Percentiles rank a stretch among this genome's conserved stretches.
phyloP scores from a whole-genome alignment of 208 protist genomes.

The Strigomonas galati region DNA sequence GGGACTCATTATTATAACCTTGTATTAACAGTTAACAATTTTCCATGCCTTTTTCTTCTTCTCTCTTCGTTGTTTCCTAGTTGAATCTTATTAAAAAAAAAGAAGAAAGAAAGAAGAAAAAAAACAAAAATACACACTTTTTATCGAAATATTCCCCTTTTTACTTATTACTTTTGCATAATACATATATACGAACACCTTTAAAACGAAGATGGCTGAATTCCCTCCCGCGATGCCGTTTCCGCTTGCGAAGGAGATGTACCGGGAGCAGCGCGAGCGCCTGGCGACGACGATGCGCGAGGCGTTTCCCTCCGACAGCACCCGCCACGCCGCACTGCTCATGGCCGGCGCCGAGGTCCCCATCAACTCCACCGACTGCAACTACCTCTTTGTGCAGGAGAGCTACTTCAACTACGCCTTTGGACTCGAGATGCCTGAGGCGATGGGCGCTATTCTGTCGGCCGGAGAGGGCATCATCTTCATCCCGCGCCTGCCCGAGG shows the following conservation, averaged over 20 bases:
- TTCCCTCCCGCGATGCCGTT: slow-evolving; percentile 58
- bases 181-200: no score
- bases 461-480: slow-evolving; percentile 78
- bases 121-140: background rate
- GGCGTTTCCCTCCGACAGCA: slow-evolving; percentile 28
- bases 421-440: slow-evolving; percentile 83
- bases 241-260: slow-evolving; percentile 72
- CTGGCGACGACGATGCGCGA: slow-evolving; percentile 42
- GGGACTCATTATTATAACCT: background rate
- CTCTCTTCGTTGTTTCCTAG: slow-evolving; percentile 8
- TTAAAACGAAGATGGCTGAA: background rate
- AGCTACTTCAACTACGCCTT: slow-evolving; percentile 95
- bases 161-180: no score
- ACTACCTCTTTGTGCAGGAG: slow-evolving; percentile 91
- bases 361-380: slow-evolving; percentile 87
- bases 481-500: slow-evolving; percentile 73
- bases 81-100: background rate
- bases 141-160: no score
- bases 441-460: slow-evolving; percentile 64
- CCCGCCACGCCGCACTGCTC: slow-evolving; percentile 70
- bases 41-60: background rate
- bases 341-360: slow-evolving; percentile 78
- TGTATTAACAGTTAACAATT: background rate
- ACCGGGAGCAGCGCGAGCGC: slow-evolving; percentile 78
- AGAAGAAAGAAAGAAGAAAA: no score